Evolutionary conservation across 257 asterid species (phyloP).

Genomic region (Jasminum sambac): DNA sequence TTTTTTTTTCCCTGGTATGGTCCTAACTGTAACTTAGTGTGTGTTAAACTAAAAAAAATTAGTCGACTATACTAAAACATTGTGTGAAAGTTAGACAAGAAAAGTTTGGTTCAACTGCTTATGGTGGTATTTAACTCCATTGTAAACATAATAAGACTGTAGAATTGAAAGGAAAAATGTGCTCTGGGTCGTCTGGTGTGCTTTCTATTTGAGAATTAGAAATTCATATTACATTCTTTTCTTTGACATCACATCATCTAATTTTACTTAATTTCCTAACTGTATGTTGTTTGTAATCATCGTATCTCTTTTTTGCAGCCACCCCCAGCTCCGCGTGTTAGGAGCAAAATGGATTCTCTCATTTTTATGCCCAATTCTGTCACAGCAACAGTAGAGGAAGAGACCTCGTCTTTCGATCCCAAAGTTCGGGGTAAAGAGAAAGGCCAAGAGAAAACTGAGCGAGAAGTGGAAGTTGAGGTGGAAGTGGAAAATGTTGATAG

Average conservation of each 20-base stretch:
- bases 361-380: conserved; percentile 65
- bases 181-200: not conserved
- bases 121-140: not conserved
- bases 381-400: conserved; percentile 35
- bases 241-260: not conserved
- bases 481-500: conserved; percentile 76
- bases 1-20: not conserved
- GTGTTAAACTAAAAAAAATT: not conserved
- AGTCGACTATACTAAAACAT: not conserved
- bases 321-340: conserved; percentile 76
- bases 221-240: not conserved
- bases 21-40: not conserved
- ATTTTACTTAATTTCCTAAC: conserved; percentile 1
- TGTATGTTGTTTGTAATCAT: not conserved
- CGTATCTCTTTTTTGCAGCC: conserved; percentile 54
- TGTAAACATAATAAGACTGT: not conserved
- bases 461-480: conserved; percentile 49
- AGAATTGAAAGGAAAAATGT: not conserved
- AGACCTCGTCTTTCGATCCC: conserved; percentile 31
- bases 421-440: conserved; percentile 29
- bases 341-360: conserved; percentile 92
- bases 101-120: not conserved
- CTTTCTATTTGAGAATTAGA: not conserved
- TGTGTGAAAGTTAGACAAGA: not conserved
- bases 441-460: conserved; percentile 36